Conservation (phyloP, 306 rosid genomes). For the Cucumis hystrix region DNA sequence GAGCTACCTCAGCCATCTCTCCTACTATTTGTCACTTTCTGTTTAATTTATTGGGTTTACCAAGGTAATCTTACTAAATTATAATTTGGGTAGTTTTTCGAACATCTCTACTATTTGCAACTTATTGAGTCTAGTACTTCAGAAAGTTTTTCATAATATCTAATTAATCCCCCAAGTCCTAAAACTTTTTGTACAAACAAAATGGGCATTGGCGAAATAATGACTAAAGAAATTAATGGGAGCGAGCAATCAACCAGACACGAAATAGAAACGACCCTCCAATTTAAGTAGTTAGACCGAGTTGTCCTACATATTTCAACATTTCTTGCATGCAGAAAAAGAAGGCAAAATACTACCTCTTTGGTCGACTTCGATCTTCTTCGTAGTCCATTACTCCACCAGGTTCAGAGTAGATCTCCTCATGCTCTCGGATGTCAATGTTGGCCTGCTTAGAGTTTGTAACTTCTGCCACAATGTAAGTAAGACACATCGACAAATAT, state of each 20-base stretch:
- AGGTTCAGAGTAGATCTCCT: constrained; percentile 97
- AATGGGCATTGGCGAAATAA: neutral
- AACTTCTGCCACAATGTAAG: constrained; percentile 99
- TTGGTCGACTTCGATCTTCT: constrained; percentile 94
- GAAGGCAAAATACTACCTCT: constrained; percentile 41
- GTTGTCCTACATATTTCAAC: neutral
- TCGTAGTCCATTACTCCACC: constrained; percentile 99
- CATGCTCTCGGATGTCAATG: constrained; percentile 92
- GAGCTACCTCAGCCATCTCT: neutral
- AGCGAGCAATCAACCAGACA: neutral
- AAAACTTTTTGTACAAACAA: neutral
- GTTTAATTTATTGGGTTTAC: neutral
- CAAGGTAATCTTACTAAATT: neutral
- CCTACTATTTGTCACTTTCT: neutral
- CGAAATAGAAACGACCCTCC: neutral
- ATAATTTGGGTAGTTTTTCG: neutral
- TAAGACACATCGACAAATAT: constrained; percentile 93
- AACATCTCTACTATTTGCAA: neutral
- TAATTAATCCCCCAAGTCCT: neutral
- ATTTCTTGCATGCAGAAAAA: neutral
- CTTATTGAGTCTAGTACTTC: neutral
- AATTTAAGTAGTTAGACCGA: neutral
- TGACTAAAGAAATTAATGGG: neutral
- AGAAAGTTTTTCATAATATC: neutral
- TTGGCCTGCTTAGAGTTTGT: constrained; percentile 95